phyloP scores from a whole-genome alignment of 2,329 filamentous ascomycete species.

The Colletotrichum magnum region DNA sequence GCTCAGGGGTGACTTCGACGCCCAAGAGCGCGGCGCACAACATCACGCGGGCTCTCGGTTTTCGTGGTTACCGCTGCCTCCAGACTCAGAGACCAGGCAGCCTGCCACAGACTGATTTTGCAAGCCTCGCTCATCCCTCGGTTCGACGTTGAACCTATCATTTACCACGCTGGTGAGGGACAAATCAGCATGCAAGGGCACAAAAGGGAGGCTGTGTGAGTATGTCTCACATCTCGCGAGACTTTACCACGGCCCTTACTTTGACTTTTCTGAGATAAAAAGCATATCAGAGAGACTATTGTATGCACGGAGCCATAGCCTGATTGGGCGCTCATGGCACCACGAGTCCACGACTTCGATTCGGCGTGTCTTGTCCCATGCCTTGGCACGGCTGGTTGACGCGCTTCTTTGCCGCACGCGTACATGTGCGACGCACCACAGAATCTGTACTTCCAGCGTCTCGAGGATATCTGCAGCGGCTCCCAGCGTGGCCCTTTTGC shows the following conservation, averaged over 20 bases:
- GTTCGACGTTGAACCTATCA: neutral
- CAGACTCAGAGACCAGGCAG: too few relatives aligned
- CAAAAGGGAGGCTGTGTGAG: constrained; percentile 29
- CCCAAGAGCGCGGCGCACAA: constrained; percentile 11
- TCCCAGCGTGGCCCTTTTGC: neutral
- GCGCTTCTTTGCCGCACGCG: constrained; percentile 18
- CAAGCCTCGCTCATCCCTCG: neutral
- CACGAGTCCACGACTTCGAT: neutral
- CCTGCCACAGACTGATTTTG: too few relatives aligned
- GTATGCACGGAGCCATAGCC: neutral
- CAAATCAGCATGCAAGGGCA: constrained; percentile 14
- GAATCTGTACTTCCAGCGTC: neutral
- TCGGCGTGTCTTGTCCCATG: too few relatives aligned
- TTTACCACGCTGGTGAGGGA: neutral
- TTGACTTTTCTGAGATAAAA: constrained; percentile 19
- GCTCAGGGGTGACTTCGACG: constrained; percentile 11
- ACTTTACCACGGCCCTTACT: constrained; percentile 3
- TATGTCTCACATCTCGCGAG: constrained; percentile 23
- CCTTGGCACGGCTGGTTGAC: constrained; percentile 3
- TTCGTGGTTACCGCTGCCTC: neutral
- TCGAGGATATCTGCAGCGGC: neutral
- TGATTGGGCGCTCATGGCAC: neutral
- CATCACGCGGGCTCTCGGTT: constrained; percentile 1
- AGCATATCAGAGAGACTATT: constrained; percentile 20
- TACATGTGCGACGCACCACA: constrained; percentile 7